Evolutionary conservation across 225 moss, liverwort and hornwort genomes (phyloP).

Genomic region (Pseudisothecium myosuroides): DNA sequence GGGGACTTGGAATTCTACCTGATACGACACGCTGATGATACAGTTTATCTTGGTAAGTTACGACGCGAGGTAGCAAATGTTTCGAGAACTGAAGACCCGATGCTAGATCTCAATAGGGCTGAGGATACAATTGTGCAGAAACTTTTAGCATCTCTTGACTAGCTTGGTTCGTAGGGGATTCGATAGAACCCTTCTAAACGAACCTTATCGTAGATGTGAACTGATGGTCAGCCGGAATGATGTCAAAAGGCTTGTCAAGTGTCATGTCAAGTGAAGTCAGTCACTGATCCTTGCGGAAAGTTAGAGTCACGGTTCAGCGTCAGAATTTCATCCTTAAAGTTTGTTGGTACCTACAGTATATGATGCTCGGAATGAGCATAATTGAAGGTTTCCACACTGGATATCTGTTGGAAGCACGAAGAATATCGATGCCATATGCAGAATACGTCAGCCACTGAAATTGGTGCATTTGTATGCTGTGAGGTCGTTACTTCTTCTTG

Average conservation of each 20-base stretch:
- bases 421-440: neutral
- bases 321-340: neutral
- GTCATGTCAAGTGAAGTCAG: neutral
- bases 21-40: slow-evolving; percentile 2
- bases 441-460: neutral
- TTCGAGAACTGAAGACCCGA: neutral
- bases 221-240: neutral
- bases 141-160: neutral
- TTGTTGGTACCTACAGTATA: neutral
- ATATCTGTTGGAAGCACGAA: neutral
- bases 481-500: neutral
- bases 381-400: neutral
- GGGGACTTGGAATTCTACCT: slow-evolving; percentile 17
- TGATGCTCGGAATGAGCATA: neutral
- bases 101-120: neutral
- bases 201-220: neutral
- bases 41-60: slow-evolving; percentile 46
- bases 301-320: neutral
- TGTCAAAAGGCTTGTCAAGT: neutral
- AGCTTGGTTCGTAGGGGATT: neutral
- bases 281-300: neutral
- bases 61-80: neutral
- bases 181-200: neutral
- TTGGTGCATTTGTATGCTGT: neutral
- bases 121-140: neutral